Evolutionary conservation across 106 monocot genomes (phyloP), one percentile per base, ranked within the genome.

Genomic region (Hemerocallis citrina): DNA sequence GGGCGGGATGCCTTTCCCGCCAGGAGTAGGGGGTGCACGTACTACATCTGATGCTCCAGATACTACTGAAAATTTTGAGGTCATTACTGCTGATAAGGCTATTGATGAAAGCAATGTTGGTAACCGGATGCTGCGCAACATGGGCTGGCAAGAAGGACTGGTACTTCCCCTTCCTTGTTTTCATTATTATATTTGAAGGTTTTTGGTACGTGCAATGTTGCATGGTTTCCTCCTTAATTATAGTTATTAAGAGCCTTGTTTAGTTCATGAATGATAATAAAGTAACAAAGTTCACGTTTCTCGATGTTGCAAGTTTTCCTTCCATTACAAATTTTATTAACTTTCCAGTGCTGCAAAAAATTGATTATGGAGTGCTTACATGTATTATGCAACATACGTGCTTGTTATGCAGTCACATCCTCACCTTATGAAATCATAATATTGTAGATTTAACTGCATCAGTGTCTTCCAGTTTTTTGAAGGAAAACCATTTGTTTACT

Each of bases 91-190:
- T 11, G 87, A 91, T 69, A 77, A 79, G 20, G 87, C 84, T 24
- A 83, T 96, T 66, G 91, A 91, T 56, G 91, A 96, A 64, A 91
- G 59, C 68, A 96, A 96, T 71, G 96, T 96, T 32, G 96, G 96
- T 8, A 96, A 91, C 55, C 73, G 87, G 37, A 96, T 96, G 76
- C 91, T 96, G 5, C 91, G 91, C 67, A 96, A 41, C 57, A 96
- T 96, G 96, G 96, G 96, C 59, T 96, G 96, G 96, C 91, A 96
- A 75, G 96, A 96, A 84, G 96, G 96, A 78, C 84, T 75, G 86
- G 96, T 96, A 87, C 40, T 52, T 76, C 45, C 23, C 40, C 47
- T n/a, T 22, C 25, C 70, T 30, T 66, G 15, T 39, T 29, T 57
- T 57, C 33, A 33, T 58, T 31, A 15, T 57, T 36, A 31, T 55